Evolutionary conservation across 2,329 filamentous ascomycete species (phyloP).

Genomic region (Sphaerulina populicola): DNA sequence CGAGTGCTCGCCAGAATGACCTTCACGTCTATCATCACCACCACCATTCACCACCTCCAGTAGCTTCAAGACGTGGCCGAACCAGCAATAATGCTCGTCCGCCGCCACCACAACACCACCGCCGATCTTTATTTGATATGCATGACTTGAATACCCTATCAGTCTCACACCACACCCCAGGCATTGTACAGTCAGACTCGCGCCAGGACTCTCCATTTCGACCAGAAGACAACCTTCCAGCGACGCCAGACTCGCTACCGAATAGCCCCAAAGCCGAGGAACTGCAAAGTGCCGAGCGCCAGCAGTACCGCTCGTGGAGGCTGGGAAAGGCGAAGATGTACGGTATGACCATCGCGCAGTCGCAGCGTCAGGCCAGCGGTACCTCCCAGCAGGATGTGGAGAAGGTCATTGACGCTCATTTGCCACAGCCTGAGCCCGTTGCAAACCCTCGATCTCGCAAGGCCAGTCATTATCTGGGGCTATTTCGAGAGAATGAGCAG

Average conservation of each 20-base stretch:
- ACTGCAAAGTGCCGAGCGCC: slow-evolving; percentile 35
- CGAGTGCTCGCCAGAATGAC: slow-evolving; percentile 9
- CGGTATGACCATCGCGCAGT: slow-evolving; percentile 34
- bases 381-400: slow-evolving; percentile 41
- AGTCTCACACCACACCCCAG: slow-evolving; percentile 10
- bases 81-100: slow-evolving; percentile 19
- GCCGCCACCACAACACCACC: slow-evolving; percentile 24
- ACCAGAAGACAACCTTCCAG: slow-evolving; percentile 14
- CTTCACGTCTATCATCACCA: slow-evolving; percentile 4
- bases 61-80: slow-evolving; percentile 1
- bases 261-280: slow-evolving; percentile 13
- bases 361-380: slow-evolving; percentile 28
- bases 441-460: slow-evolving; percentile 54
- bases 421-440: slow-evolving; percentile 49
- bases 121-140: slow-evolving; percentile 29
- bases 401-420: slow-evolving; percentile 55
- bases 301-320: slow-evolving; percentile 44
- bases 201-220: slow-evolving; percentile 14
- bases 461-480: slow-evolving; percentile 56
- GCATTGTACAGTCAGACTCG: slow-evolving; percentile 1
- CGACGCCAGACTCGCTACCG: slow-evolving; percentile 16
- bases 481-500: slow-evolving; percentile 56
- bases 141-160: slow-evolving; percentile 20
- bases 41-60: background rate
- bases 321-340: slow-evolving; percentile 40